Conservation (phyloP, 2,329 filamentous ascomycete genomes). For the Penicillium polonicum region DNA sequence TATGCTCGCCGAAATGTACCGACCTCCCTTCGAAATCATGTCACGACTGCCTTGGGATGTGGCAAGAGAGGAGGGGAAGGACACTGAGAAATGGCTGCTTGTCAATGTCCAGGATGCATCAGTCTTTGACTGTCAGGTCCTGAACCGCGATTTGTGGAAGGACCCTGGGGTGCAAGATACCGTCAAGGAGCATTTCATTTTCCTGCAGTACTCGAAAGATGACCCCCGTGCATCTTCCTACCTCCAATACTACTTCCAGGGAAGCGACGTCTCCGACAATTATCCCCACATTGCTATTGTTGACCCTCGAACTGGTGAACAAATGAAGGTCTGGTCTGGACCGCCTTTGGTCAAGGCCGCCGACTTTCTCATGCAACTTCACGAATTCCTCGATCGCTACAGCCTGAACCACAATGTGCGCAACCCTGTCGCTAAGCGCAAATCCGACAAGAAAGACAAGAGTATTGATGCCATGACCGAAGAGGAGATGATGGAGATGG, state of each 20-base stretch:
- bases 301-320: constrained; percentile 91
- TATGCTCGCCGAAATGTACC: constrained; percentile 85
- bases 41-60: constrained; percentile 75
- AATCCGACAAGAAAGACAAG: constrained; percentile 67
- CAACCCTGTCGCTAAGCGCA: constrained; percentile 83
- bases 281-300: constrained; percentile 96
- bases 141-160: constrained; percentile 97
- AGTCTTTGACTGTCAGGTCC: constrained; percentile 88
- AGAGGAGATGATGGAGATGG: constrained; percentile 95
- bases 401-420: constrained; percentile 84
- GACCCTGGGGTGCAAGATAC: constrained; percentile 74
- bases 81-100: constrained; percentile 87
- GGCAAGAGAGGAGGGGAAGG: constrained; percentile 80
- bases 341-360: constrained; percentile 70
- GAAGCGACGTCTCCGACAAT: constrained; percentile 77
- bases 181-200: constrained; percentile 88
- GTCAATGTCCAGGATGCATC: constrained; percentile 93
- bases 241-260: constrained; percentile 83
- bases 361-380: constrained; percentile 87
- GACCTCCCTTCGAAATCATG: constrained; percentile 90
- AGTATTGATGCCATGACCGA: constrained; percentile 90
- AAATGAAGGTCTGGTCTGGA: constrained; percentile 94
- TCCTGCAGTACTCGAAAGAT: constrained; percentile 89
- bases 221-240: constrained; percentile 77
- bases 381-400: constrained; percentile 96